phyloP scores from a whole-genome alignment of 225 moss, liverwort and hornwort genomes.

The Bryoerythrophyllum caledonicum region DNA sequence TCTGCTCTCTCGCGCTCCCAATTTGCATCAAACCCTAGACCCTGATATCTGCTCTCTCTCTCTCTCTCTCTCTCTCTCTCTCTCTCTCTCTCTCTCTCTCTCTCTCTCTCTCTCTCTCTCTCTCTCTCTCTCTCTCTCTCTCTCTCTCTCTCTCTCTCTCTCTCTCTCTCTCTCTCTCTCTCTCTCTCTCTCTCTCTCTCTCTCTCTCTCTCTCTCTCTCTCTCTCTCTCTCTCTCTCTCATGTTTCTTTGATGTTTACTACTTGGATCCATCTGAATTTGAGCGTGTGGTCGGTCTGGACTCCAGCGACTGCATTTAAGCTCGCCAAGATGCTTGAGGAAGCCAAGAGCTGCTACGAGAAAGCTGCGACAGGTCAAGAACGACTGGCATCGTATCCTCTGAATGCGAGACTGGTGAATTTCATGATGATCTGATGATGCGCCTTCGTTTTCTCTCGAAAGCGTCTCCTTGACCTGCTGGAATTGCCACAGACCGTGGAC shows the following conservation, averaged over 20 bases:
- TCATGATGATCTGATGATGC: neutral
- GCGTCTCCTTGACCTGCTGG: conserved; percentile 47
- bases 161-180: no score
- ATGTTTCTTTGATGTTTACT: no score
- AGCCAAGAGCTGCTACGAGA: conserved; percentile 83
- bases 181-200: no score
- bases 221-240: neutral
- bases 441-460: neutral
- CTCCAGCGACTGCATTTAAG: conserved; percentile 66
- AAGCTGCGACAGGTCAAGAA: conserved; percentile 91
- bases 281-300: neutral
- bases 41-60: neutral
- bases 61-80: no score
- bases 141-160: no score
- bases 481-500: conserved; percentile 70
- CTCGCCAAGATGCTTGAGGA: conserved; percentile 63
- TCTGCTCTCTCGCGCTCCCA: neutral
- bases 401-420: neutral
- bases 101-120: no score
- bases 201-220: no score
- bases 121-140: no score
- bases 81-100: no score
- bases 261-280: neutral
- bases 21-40: neutral
- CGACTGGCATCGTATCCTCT: conserved; percentile 85